Percentiles rank a stretch among this genome's conserved stretches.
These are phyloP conservation scores for Solanum clarkiae DNA, from an alignment of 257 asterid species.

Conservation along the genomic window DNA sequence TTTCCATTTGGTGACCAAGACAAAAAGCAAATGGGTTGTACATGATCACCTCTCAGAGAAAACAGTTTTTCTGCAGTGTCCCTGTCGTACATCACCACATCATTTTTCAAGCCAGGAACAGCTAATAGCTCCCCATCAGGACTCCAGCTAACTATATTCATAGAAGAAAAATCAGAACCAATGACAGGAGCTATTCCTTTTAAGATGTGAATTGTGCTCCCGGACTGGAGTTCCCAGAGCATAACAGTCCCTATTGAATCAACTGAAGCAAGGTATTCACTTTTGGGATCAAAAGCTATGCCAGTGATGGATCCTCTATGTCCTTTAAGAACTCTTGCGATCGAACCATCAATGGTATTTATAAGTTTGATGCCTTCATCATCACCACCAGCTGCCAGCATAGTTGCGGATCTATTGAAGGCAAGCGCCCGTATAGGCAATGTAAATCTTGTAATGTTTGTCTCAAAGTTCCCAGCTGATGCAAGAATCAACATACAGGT, in stretches of 20 bases:
- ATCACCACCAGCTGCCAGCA: conserved; percentile 97
- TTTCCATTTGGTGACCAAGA: conserved; percentile 98
- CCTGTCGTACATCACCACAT: conserved; percentile 89
- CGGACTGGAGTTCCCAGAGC: conserved; percentile 88
- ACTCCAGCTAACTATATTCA: conserved; percentile 78
- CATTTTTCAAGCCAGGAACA: conserved; percentile 89
- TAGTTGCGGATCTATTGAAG: conserved; percentile 77
- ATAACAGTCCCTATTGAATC: conserved; percentile 84
- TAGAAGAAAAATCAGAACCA: conserved; percentile 36
- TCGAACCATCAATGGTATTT: conserved; percentile 83
- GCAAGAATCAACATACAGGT: background rate
- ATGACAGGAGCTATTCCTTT: conserved; percentile 72
- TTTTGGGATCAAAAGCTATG: conserved; percentile 86
- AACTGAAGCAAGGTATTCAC: conserved; percentile 80
- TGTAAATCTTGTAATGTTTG: conserved; percentile 87
- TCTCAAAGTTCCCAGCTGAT: conserved; percentile 90
- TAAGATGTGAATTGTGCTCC: conserved; percentile 62
- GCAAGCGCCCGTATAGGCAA: conserved; percentile 80
- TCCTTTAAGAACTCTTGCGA: conserved; percentile 88
- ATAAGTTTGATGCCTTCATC: conserved; percentile 93
- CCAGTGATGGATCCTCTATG: conserved; percentile 87
- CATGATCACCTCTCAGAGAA: conserved; percentile 88
- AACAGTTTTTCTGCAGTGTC: conserved; percentile 86
- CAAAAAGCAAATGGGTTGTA: conserved; percentile 65
- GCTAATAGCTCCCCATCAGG: conserved; percentile 96